phyloP scores from a whole-genome alignment of 768 basidiomycete genomes.

The Lactarius sp. region DNA sequence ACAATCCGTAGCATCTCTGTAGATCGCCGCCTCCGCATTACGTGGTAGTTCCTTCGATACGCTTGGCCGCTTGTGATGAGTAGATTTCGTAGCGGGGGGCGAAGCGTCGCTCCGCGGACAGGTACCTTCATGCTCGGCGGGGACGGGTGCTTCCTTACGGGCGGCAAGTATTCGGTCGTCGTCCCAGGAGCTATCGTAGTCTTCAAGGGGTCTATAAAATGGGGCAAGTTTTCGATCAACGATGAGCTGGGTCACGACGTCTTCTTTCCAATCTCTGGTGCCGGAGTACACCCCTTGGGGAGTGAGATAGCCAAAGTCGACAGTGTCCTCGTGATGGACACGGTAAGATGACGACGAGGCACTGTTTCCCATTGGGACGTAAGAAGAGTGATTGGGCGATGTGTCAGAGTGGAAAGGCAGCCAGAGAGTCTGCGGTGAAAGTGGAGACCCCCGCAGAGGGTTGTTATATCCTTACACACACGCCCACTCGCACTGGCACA shows the following conservation, averaged over 20 bases:
- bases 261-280: conserved; percentile 83
- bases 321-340: conserved; percentile 71
- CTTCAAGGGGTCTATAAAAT: conserved; percentile 94
- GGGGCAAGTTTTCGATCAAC: conserved; percentile 85
- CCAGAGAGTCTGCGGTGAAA: neutral
- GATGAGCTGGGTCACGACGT: conserved; percentile 83
- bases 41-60: conserved; percentile 60
- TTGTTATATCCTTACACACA: neutral
- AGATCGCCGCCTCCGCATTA: conserved; percentile 71
- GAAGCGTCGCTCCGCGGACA: conserved; percentile 42
- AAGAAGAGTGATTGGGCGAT: conserved; percentile 1
- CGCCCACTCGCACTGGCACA: neutral
- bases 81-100: conserved; percentile 35
- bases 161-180: conserved; percentile 82
- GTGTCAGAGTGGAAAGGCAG: neutral
- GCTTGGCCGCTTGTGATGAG: conserved; percentile 51
- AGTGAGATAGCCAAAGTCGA: conserved; percentile 75
- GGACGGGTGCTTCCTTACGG: conserved; percentile 59
- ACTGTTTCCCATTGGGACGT: conserved; percentile 68
- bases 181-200: conserved; percentile 85
- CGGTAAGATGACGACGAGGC: conserved; percentile 73
- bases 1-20: conserved; percentile 85
- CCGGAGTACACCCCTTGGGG: conserved; percentile 88
- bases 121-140: conserved; percentile 37
- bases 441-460: neutral